These are phyloP conservation scores for Xylariaceae sp. DNA, from an alignment of 2,329 filamentous ascomycete species.

Conservation along the genomic window DNA sequence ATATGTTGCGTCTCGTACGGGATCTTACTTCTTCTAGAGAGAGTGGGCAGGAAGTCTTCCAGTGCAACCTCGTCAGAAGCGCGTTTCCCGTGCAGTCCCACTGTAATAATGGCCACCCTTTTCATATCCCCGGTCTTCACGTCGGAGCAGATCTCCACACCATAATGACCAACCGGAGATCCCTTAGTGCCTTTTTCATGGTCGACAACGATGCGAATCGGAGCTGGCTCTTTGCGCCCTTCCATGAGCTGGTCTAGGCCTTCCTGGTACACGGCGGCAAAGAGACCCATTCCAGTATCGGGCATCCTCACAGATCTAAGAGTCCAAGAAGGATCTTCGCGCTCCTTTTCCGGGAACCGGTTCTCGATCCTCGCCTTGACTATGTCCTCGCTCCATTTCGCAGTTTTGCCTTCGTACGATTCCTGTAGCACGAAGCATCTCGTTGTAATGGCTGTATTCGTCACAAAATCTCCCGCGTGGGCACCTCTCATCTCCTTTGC, in stretches of 20 bases:
- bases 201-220: constrained; percentile 68
- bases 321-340: constrained; percentile 76
- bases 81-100: constrained; percentile 64
- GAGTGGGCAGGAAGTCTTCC: constrained; percentile 67
- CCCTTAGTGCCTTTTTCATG: constrained; percentile 61
- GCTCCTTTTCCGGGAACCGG: constrained; percentile 75
- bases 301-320: constrained; percentile 63
- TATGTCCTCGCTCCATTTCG: constrained; percentile 76
- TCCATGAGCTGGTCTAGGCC: constrained; percentile 56
- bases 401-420: constrained; percentile 70
- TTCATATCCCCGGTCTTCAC: constrained; percentile 51
- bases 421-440: constrained; percentile 69
- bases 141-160: constrained; percentile 66
- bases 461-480: constrained; percentile 43
- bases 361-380: constrained; percentile 81
- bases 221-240: constrained; percentile 61
- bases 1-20: neutral
- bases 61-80: constrained; percentile 68
- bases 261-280: constrained; percentile 69
- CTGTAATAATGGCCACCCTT: constrained; percentile 46
- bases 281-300: constrained; percentile 54
- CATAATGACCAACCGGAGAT: constrained; percentile 60
- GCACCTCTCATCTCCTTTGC: constrained; percentile 55
- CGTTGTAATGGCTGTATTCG: constrained; percentile 50
- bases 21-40: constrained; percentile 65